phyloP scores from a whole-genome alignment of 768 basidiomycete species.

The Crucibulum laeve region DNA sequence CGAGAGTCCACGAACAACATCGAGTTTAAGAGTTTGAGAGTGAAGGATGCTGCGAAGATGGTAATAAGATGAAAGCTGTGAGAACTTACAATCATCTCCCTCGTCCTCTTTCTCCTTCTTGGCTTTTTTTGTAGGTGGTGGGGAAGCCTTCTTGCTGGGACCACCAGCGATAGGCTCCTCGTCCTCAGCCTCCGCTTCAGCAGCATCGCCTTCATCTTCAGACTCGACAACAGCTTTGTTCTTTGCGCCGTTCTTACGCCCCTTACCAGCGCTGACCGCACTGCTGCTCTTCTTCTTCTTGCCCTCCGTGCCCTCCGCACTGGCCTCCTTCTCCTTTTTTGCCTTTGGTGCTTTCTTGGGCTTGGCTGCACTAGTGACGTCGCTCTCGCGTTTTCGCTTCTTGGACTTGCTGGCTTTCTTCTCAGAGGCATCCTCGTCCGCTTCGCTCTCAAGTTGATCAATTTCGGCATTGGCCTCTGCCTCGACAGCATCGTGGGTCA shows the following conservation, averaged over 20 bases:
- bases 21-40: constrained; percentile 2
- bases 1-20: constrained; percentile 1
- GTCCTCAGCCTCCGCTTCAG: constrained; percentile 40
- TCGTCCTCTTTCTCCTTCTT: constrained; percentile 59
- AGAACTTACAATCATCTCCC: constrained; percentile 54
- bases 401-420: constrained; percentile 24
- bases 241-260: constrained; percentile 54
- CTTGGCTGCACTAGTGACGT: constrained; percentile 26
- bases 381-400: constrained; percentile 62
- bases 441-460: constrained; percentile 58
- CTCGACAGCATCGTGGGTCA: constrained; percentile 30
- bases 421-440: constrained; percentile 39
- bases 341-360: constrained; percentile 21
- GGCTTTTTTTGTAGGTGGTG: constrained; percentile 63
- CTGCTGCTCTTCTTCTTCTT: constrained; percentile 31
- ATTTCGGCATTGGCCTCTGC: constrained; percentile 57
- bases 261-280: constrained; percentile 14
- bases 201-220: constrained; percentile 59
- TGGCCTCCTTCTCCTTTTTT: constrained; percentile 31
- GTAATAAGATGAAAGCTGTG: neutral
- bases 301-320: constrained; percentile 22
- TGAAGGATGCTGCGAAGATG: neutral
- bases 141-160: constrained; percentile 47
- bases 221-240: constrained; percentile 58
- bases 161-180: constrained; percentile 39